Evolutionary conservation across 1,284 basidiomycete species (phyloP), one percentile per base, ranked within the genome.

Genomic region (Moniliella sp.): DNA sequence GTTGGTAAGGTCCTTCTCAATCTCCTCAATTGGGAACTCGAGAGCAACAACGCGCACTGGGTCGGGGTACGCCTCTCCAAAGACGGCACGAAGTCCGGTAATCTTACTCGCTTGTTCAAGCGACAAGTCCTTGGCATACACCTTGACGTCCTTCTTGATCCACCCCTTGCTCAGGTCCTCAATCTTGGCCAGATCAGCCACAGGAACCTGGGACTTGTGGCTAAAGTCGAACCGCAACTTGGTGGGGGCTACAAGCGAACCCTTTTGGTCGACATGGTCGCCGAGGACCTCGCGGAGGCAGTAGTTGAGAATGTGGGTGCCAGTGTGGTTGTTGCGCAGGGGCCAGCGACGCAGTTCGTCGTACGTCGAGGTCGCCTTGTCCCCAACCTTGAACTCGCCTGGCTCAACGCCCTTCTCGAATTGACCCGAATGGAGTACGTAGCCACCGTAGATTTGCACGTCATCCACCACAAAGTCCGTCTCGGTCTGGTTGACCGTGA

Each of bases 141-240:
- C 88, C 33, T 69, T 71, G 39, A 84, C 81, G 48, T 91, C 81
- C 57, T 70, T 74, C 57, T 72, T 72, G 61, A 99, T 78, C 82
- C 84, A 97, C 34, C 79, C 76, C 45, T 76, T 67, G 51, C 74
- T 78, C 63, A 82, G 74, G 4, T 63, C 62, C 62, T 94, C 86
- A 46, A 99, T 86, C 62, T 76, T 75, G 28, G 64, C 57, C 27
- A 97, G 68, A 37, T 94, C 86, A 1, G 70, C 61, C 1, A 73
- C 59, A 11, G 71, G 60, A 39, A 94, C 78, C 40, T 76, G 75
- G 8, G 81, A 70, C 64, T 91, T 93, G 67, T 97, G 86, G 15
- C 81, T 86, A 63, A 97, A 97, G 63, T 99, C 91, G 65, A 97
- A 99, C 15, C 91, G 80, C 18, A 99, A 70, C 63, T 93, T 93